phyloP scores from a whole-genome alignment of 352 stramenopile genomes.

The Globisporangium heterothallicum region DNA sequence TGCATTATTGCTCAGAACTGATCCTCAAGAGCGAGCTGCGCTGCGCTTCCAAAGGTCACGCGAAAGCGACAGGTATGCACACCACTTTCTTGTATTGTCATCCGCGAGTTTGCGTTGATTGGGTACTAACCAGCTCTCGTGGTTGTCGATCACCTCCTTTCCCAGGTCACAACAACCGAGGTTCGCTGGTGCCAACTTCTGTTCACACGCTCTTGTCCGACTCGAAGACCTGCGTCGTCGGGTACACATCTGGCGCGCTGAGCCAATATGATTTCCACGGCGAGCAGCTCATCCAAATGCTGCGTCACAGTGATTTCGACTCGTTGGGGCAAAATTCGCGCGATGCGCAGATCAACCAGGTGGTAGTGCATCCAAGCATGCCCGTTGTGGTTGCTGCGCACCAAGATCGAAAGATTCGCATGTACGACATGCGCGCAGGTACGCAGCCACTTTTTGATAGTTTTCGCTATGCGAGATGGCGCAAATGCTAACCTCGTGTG shows the following conservation, averaged over 20 bases:
- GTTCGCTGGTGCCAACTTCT: constrained; percentile 63
- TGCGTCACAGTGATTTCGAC: constrained; percentile 63
- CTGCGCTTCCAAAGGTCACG: constrained; percentile 47
- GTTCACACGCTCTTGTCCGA: constrained; percentile 68
- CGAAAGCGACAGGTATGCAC: constrained; percentile 45
- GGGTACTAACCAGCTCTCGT: background rate
- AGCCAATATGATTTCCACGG: constrained; percentile 73
- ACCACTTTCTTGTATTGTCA: too few relatives aligned
- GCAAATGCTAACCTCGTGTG: too few relatives aligned
- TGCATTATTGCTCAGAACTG: background rate
- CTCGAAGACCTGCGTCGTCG: constrained; percentile 73
- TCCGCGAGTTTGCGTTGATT: too few relatives aligned
- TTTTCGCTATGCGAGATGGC: background rate
- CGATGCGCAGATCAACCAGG: constrained; percentile 77
- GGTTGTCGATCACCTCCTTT: too few relatives aligned
- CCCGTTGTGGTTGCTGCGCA: constrained; percentile 76
- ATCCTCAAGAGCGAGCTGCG: constrained; percentile 70
- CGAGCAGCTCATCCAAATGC: constrained; percentile 74
- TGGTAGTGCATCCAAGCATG: constrained; percentile 78
- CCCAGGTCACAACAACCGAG: constrained; percentile 37
- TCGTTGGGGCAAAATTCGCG: constrained; percentile 37
- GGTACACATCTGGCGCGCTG: constrained; percentile 66
- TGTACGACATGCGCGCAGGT: constrained; percentile 85
- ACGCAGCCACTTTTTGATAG: background rate
- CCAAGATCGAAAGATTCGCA: constrained; percentile 75